Percentiles rank a stretch among this genome's conserved stretches.
phyloP scores from a whole-genome alignment of 345 rosid species.

The Gossypium thurberi region DNA sequence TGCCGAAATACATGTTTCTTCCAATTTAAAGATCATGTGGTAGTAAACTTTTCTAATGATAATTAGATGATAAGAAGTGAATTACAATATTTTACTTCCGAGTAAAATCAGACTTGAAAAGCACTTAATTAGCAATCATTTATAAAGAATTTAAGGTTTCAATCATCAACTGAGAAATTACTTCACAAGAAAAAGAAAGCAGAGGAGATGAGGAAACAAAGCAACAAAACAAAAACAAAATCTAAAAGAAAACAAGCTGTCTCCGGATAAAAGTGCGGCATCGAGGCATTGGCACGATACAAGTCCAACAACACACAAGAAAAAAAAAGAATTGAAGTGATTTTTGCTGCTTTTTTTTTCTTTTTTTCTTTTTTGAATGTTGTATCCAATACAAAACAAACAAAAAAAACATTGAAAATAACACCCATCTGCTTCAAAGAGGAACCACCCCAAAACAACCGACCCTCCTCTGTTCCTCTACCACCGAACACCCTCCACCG shows the following conservation, averaged over 20 bases:
- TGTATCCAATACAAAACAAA: slow-evolving; percentile 2
- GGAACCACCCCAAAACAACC: slow-evolving; percentile 6
- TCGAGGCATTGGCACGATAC: background rate
- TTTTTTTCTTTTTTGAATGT: background rate
- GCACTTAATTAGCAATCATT: background rate
- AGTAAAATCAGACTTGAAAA: no score
- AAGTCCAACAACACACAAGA: background rate
- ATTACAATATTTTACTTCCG: no score
- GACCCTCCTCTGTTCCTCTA: slow-evolving; percentile 48
- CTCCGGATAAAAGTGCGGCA: slow-evolving; percentile 5
- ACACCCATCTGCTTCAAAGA: slow-evolving; percentile 14
- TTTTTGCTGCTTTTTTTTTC: background rate
- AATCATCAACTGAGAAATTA: background rate
- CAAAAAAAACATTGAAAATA: slow-evolving; percentile 14
- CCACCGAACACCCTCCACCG: slow-evolving; percentile 56
- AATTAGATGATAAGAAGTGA: no score
- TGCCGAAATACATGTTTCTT: no score
- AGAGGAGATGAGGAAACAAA: background rate
- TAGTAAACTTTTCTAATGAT: no score
- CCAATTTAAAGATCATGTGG: no score
- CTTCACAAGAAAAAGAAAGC: background rate
- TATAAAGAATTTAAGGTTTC: background rate
- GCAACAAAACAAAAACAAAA: background rate
- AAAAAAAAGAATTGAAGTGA: background rate
- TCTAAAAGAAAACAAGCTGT: background rate